phyloP scores from a whole-genome alignment of 208 protist species.

The Trichomonas vaginalis region DNA sequence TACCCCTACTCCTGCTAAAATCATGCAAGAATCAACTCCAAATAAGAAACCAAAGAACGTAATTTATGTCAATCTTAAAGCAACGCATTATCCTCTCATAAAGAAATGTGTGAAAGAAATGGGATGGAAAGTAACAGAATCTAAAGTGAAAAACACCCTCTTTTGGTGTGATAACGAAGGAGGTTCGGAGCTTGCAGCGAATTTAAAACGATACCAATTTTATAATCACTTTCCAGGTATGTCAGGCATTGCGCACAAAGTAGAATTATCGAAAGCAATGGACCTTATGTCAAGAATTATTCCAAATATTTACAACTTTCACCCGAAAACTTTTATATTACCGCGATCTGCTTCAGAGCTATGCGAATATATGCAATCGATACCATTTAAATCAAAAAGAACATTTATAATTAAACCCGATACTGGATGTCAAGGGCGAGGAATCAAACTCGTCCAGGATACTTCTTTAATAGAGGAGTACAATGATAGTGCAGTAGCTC shows the following conservation, averaged over 20 bases:
- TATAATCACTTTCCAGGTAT: background rate
- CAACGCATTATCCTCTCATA: background rate
- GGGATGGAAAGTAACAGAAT: background rate
- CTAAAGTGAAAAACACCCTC: background rate
- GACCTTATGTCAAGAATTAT: background rate
- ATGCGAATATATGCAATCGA: background rate
- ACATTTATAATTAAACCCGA: slow-evolving; percentile 21
- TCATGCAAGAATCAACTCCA: background rate
- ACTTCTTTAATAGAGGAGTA: background rate
- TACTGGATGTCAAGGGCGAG: background rate
- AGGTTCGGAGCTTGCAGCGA: background rate
- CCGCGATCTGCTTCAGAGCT: background rate
- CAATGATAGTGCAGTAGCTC: slow-evolving; percentile 6
- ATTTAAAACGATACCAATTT: background rate
- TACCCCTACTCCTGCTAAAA: too few species aligned
- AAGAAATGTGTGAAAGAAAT: background rate
- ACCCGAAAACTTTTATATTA: background rate
- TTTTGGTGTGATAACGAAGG: background rate
- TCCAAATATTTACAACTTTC: slow-evolving; percentile 7
- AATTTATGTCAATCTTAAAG: background rate
- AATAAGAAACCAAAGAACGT: background rate
- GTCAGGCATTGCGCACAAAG: background rate
- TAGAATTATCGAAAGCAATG: background rate
- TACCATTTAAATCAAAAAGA: background rate
- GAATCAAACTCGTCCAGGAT: background rate